Evolutionary conservation across 306 rosid species (phyloP), one percentile per base, ranked within the genome.

Genomic region (Senna tora): DNA sequence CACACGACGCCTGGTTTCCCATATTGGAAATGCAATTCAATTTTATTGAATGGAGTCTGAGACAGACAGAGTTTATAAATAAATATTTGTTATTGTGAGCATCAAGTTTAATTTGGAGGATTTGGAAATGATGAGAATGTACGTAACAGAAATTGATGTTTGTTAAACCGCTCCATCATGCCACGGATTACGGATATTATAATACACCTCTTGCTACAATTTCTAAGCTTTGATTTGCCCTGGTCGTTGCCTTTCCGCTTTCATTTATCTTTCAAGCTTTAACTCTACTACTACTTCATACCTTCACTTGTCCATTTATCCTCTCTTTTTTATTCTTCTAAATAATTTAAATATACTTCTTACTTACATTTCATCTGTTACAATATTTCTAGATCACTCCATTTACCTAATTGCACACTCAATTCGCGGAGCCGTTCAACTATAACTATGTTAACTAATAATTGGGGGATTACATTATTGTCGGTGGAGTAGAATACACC

Each of bases 91-190:
- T n/a, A n/a, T n/a, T n/a, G n/a, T n/a, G n/a, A n/a, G n/a, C n/a
- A n/a, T n/a, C n/a, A n/a, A n/a, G n/a, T n/a, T n/a, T n/a, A n/a
- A n/a, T n/a, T n/a, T n/a, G n/a, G n/a, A n/a, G 30, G 30, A 25
- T 25, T 25, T 3, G 3, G 30, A 25, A 25, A 1, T 25, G 30
- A 1, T 25, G 30, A 25, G 30, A 42, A 25, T 68, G 77, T 25
- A 72, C 67, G 21, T 68, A 16, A 43, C 3, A 14, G 43, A 57
- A 64, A 51, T 52, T 46, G 68, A 59, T 70, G 87, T 88, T 90
- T 57, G 96, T 90, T 92, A 82, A 92, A 82, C 87, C 55, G 87
- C 85, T 82, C 88, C 92, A 85, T 87, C 82, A 63, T 49, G 65
- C 70, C 82, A 72, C 39, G 52, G 62, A 71, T 38, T 36, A 36